These are phyloP conservation scores for Fusarium lyarnte DNA, from an alignment of 2,329 filamentous ascomycete genomes.

Conservation along the genomic window DNA sequence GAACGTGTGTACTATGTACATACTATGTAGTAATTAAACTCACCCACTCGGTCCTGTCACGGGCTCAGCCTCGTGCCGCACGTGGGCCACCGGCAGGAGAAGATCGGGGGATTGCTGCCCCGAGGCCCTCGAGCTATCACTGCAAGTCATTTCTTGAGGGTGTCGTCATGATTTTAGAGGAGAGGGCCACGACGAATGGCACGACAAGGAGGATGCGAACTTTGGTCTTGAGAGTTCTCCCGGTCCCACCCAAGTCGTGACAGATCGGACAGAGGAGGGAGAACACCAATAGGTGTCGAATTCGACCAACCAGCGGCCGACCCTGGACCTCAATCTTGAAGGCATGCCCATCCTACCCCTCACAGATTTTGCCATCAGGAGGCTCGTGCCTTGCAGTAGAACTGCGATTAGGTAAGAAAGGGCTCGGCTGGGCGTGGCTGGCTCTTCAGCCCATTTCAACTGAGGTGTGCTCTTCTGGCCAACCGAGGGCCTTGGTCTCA, in stretches of 20 bases:
- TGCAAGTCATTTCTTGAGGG: constrained; percentile 39
- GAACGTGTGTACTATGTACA: not conserved
- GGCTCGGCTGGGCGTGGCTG: constrained; percentile 13
- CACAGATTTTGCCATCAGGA: constrained; percentile 17
- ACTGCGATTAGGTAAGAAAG: constrained; percentile 4
- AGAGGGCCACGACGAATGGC: constrained; percentile 5
- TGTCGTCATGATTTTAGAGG: constrained; percentile 17
- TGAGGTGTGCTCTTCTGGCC: constrained; percentile 23
- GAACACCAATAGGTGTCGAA: not conserved
- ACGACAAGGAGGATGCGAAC: not conserved
- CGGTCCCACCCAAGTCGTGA: constrained; percentile 3
- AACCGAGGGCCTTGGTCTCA: constrained; percentile 15
- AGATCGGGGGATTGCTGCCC: constrained; percentile 3
- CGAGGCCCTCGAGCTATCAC: constrained; percentile 17
- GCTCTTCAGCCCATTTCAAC: constrained; percentile 20
- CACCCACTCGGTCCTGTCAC: constrained; percentile 5
- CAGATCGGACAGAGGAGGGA: not conserved
- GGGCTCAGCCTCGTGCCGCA: constrained; percentile 31
- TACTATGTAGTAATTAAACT: constrained; percentile 31
- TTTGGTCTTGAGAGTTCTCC: constrained; percentile 8
- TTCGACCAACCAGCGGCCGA: constrained; percentile 29
- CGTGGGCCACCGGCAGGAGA: constrained; percentile 10
- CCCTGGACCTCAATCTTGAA: not conserved
- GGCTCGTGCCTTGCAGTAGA: constrained; percentile 39
- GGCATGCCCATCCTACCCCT: constrained; percentile 16